Conservation (phyloP, 2,329 filamentous ascomycete species). For the Diaporthe eres region DNA sequence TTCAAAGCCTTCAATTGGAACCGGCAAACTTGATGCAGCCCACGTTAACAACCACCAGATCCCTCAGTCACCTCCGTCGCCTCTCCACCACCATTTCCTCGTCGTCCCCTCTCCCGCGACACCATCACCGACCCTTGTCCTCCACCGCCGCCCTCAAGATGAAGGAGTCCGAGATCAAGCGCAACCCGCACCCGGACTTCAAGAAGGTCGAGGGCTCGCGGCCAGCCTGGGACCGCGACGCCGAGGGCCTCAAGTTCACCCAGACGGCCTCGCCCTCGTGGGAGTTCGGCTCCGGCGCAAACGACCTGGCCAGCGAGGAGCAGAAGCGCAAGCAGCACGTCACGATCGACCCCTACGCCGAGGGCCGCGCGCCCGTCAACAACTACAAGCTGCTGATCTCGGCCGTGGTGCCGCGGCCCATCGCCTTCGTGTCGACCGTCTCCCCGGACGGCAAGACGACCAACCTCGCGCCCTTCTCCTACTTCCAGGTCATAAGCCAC, state of each 20-base stretch:
- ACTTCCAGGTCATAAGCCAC: constrained; percentile 84
- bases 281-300: constrained; percentile 76
- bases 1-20: background rate
- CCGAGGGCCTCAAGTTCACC: constrained; percentile 66
- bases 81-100: background rate
- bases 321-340: constrained; percentile 69
- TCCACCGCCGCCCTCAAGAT: constrained; percentile 47
- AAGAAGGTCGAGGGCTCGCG: constrained; percentile 78
- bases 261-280: constrained; percentile 76
- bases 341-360: constrained; percentile 84
- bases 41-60: background rate
- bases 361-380: constrained; percentile 74
- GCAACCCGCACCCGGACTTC: constrained; percentile 82
- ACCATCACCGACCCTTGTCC: background rate
- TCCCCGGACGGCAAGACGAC: constrained; percentile 72
- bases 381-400: constrained; percentile 97
- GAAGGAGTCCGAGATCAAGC: constrained; percentile 60
- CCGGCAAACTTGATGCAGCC: constrained; percentile 8
- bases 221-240: constrained; percentile 67
- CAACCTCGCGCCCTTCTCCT: constrained; percentile 89
- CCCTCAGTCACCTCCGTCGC: constrained; percentile 10
- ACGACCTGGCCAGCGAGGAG: constrained; percentile 57
- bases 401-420: constrained; percentile 84
- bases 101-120: background rate
- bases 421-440: constrained; percentile 74